Evolutionary conservation across 2,329 filamentous ascomycete genomes (phyloP).

Genomic region (Fusarium sp.): DNA sequence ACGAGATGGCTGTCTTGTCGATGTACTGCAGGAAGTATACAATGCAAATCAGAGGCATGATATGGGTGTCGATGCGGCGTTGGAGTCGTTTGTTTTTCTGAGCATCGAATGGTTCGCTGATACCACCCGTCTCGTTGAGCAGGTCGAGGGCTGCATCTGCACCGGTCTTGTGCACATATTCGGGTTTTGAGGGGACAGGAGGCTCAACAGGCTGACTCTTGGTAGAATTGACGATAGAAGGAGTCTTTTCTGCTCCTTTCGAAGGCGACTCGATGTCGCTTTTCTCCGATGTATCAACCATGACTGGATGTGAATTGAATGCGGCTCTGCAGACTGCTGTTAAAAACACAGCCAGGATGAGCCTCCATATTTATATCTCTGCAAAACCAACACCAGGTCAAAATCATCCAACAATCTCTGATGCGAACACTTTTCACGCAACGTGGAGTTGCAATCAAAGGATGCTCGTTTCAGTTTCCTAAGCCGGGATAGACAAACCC

Average conservation of each 20-base stretch:
- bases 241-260: background rate
- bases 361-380: background rate
- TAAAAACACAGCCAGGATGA: background rate
- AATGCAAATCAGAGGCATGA: conserved; percentile 41
- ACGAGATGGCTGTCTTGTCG: conserved; percentile 43
- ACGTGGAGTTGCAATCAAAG: background rate
- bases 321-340: background rate
- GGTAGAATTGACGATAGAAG: background rate
- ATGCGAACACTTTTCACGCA: background rate
- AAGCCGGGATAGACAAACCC: conserved; percentile 8
- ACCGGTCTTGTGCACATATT: background rate
- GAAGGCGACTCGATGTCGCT: background rate
- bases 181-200: background rate
- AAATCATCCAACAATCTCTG: background rate
- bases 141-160: conserved; percentile 35
- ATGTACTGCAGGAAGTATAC: conserved; percentile 43
- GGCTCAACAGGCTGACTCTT: background rate
- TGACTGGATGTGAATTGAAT: background rate
- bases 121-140: conserved; percentile 20
- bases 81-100: conserved; percentile 26
- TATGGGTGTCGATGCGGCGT: conserved; percentile 37
- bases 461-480: conserved; percentile 3
- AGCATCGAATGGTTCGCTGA: conserved; percentile 20
- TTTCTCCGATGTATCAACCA: conserved; percentile 11
- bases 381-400: background rate